Evolutionary conservation across 768 basidiomycete species (phyloP).

Genomic region (Calvatia gigantea): DNA sequence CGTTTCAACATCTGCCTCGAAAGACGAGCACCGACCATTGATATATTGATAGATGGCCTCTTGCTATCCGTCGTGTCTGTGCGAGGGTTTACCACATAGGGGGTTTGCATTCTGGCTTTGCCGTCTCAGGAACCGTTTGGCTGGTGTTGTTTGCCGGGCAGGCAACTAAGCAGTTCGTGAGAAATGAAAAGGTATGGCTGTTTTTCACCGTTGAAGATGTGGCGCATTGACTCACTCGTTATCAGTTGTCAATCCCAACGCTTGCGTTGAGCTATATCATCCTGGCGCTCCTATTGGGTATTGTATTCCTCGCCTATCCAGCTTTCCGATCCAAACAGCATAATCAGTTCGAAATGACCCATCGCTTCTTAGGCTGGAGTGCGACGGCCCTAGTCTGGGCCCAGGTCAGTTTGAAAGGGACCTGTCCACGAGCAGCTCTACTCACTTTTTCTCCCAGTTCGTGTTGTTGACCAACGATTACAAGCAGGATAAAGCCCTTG

Average conservation of each 20-base stretch:
- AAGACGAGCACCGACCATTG: slow-evolving; percentile 5
- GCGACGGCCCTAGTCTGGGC: slow-evolving; percentile 50
- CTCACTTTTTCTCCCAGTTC: slow-evolving; percentile 27
- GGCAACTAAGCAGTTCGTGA: slow-evolving; percentile 45
- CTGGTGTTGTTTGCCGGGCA: slow-evolving; percentile 45
- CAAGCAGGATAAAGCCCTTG: slow-evolving; percentile 32
- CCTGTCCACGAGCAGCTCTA: not conserved
- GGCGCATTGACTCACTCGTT: not conserved
- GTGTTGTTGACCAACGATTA: slow-evolving; percentile 53
- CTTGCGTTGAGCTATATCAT: slow-evolving; percentile 50
- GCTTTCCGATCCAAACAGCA: slow-evolving; percentile 42
- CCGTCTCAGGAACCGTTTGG: slow-evolving; percentile 52
- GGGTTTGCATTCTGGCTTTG: slow-evolving; percentile 59
- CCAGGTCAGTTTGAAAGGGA: slow-evolving; percentile 32
- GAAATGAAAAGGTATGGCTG: slow-evolving; percentile 33
- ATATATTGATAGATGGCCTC: slow-evolving; percentile 45
- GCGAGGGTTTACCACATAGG: slow-evolving; percentile 60
- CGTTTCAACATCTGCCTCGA: slow-evolving; percentile 17
- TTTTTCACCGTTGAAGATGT: not conserved
- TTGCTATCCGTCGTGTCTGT: slow-evolving; percentile 47
- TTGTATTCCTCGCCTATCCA: slow-evolving; percentile 52
- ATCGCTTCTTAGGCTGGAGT: slow-evolving; percentile 58
- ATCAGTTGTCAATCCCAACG: slow-evolving; percentile 42
- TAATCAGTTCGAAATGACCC: slow-evolving; percentile 50
- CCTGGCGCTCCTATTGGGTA: slow-evolving; percentile 41